Base-by-base conservation (phyloP, 106 monocot species). In the Phalaenopsis equestris region DNA sequence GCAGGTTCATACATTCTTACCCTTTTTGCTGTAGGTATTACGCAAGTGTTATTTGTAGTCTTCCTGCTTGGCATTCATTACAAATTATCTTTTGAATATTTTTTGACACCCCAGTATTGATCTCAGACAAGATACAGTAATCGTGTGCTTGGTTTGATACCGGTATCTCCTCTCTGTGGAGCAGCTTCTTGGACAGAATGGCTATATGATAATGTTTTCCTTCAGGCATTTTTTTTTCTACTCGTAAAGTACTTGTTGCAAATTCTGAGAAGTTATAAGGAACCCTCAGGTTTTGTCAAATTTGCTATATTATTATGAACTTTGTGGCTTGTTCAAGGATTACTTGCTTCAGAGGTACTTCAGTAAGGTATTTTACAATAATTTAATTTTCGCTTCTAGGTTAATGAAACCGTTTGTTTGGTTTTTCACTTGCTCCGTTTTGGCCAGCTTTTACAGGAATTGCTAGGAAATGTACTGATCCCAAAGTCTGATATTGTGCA, bases 141-240 rank as follows among this genome's bases (percentile, higher is more conserved):
- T 58, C 88, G 93, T 45, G 89, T 87, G 42, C 73, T 88, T 81
- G 94, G 91, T 74, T 82, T 94, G 76, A 87, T 91, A 42, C 80
- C 90, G 3, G 88, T 94, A n/a, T 94, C 94, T 64, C 90, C 94
- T 77, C 75, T 91, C 37, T 94, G 94, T 81, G 88, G 82, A 87
- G 86, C 94, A 17, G 91, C 94, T 16, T 91, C 94, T 41, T 94
- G 94, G 94, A 87, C 86, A 12, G 94, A 94, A 52, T 91, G 91
- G 94, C 75, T 94, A 30, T 90, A 88, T 68, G 86, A 87, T 80
- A 94, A 94, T 88, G 94, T 91, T 76, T 41, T 43, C 45, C 42
- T 74, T 42, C 43, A 43, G 18, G 15, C 43, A 39, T 42, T 42
- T 74, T 74, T 8, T 45, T 5, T 18, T 45, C 43, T 45, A 18